Base-by-base conservation (phyloP, 2,329 filamentous ascomycete species). In the Hyphodiscus sp. region DNA sequence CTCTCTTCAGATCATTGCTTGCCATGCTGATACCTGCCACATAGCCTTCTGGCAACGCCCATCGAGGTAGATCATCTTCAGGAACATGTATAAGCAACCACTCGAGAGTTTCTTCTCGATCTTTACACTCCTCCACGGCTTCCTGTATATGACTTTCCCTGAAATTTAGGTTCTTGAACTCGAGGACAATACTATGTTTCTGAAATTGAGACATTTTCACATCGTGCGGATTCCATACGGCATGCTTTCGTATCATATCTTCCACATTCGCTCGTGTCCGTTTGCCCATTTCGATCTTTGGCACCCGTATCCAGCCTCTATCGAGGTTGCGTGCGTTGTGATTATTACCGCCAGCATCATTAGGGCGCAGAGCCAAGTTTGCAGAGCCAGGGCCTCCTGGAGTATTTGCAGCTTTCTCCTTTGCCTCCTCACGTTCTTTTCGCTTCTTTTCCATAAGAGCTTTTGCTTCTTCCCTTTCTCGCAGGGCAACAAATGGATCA, bases 21-120 rank as follows among this genome's bases (percentile, higher is more conserved):
- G 85, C 92, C 59, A 99, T 85, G 45, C 86, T 90, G 23, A 97
- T 85, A 20, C 94, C 94, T 26, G 91, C 92, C 11, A 88, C 85
- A 68, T 99, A 99, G 57, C 85, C 88, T 70, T 95, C 91, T 0
- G 94, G 94, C 43, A 99, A 74, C 62, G 89, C 89, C 91, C 92
- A 97, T 7, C 81, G 76, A 1, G 94, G 94, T n/a, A 97, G 74
- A 65, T 97, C 94, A 67, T 99, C 94, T 67, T 99, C 94, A 1
- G 94, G 94, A 2, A 99, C 91, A 70, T 99, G 92, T 49, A 97
- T 91, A 47, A 99, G 79, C 16, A 99, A 78, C 94, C 94, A 99
- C 69, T 97, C 92, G 2, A 99, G 77, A 16, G 90, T 86, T 71
- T 99, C 94, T 68, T 96, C 91, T 29, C 87, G 80, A 67, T 96